Evolutionary conservation across 192 early-diverging fungal species (phyloP).

Genomic region (Coemansia sp.): DNA sequence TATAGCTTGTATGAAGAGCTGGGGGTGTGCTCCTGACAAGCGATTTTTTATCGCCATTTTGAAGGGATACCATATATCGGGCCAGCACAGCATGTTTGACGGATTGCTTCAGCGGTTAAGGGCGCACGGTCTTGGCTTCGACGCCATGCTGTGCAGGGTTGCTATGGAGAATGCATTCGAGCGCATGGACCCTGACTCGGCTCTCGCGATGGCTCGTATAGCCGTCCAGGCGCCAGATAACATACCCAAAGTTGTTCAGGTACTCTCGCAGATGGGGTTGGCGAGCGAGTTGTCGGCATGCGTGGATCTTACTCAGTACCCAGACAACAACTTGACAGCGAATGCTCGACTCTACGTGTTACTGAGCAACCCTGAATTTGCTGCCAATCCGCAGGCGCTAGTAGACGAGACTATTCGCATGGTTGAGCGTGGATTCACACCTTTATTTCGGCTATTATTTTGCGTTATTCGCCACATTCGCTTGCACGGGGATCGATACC

Average conservation of each 20-base stretch:
- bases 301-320: constrained; percentile 6
- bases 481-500: constrained; percentile 4
- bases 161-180: constrained; percentile 27
- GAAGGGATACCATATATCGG: constrained; percentile 30
- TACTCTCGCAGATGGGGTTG: constrained; percentile 15
- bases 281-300: neutral
- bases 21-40: constrained; percentile 16
- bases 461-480: constrained; percentile 10
- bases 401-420: constrained; percentile 4
- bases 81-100: constrained; percentile 44
- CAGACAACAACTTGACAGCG: constrained; percentile 35
- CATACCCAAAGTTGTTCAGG: constrained; percentile 10
- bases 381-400: neutral
- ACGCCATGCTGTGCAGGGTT: constrained; percentile 9
- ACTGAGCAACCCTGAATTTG: neutral
- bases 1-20: constrained; percentile 29
- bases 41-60: constrained; percentile 30
- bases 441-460: constrained; percentile 12
- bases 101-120: constrained; percentile 20
- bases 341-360: constrained; percentile 25
- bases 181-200: constrained; percentile 5
- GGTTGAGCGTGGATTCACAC: constrained; percentile 26
- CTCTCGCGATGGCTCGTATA: constrained; percentile 9
- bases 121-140: constrained; percentile 2
- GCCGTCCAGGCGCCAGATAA: neutral